A percentile compares a stretch with the other conserved stretches of the same genome.
phyloP scores from a whole-genome alignment of 192 early-diverging fungal species.

The Rhizophagus prolifer region DNA sequence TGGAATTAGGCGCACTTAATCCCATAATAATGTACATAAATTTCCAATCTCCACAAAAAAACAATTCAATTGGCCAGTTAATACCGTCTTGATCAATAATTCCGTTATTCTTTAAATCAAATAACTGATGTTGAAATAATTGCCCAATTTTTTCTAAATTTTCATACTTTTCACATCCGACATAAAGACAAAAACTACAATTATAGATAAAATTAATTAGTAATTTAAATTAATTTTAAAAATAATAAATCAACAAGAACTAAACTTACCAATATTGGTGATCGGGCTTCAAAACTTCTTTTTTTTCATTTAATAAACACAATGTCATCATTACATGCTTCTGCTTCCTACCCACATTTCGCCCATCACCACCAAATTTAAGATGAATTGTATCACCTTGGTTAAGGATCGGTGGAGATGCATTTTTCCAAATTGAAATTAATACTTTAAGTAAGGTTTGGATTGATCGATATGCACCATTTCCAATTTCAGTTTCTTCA shows the following conservation, averaged over 20 bases:
- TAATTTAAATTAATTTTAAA: neutral
- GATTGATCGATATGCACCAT: neutral
- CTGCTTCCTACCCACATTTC: neutral
- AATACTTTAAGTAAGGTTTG: neutral
- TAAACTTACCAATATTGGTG: neutral
- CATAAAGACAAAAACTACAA: neutral
- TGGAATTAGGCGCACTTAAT: neutral
- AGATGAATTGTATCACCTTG: neutral
- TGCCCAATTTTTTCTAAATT: neutral
- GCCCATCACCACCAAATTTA: neutral
- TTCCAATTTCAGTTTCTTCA: neutral
- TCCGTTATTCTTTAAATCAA: neutral
- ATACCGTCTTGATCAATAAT: neutral
- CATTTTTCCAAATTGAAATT: conserved; percentile 7
- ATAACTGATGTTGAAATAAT: neutral
- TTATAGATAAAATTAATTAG: neutral
- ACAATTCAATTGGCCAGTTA: neutral
- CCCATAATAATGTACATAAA: neutral
- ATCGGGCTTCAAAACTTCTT: neutral
- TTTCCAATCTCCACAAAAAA: neutral
- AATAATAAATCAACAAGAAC: neutral
- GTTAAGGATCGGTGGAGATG: neutral
- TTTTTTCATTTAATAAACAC: neutral
- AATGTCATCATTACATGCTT: conserved; percentile 9
- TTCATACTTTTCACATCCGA: neutral